A percentile compares a stretch with the other conserved stretches of the same genome.
phyloP scores from a whole-genome alignment of 768 basidiomycete genomes.

The Hygrocybe coccinea region DNA sequence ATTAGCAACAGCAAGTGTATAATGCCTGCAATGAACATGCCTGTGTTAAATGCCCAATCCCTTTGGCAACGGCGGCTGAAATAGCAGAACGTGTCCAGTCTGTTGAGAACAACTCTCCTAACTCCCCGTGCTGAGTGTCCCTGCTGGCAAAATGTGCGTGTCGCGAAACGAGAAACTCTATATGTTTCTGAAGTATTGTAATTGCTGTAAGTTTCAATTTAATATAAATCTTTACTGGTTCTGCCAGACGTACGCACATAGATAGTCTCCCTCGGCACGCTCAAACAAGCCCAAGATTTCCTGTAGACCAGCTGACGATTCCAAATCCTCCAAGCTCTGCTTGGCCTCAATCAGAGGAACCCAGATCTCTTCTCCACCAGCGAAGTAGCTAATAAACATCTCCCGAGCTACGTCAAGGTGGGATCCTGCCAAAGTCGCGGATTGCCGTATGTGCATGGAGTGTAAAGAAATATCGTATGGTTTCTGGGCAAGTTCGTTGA shows the following conservation, averaged over 20 bases:
- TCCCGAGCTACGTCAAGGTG: slow-evolving; percentile 60
- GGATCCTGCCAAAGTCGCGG: slow-evolving; percentile 51
- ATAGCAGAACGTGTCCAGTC: slow-evolving; percentile 59
- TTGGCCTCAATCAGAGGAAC: slow-evolving; percentile 59
- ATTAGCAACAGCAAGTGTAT: background rate
- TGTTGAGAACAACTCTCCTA: slow-evolving; percentile 57
- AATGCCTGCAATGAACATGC: slow-evolving; percentile 31
- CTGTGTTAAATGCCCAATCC: slow-evolving; percentile 57
- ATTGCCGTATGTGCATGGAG: slow-evolving; percentile 56
- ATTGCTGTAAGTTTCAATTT: slow-evolving; percentile 49
- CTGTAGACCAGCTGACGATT: slow-evolving; percentile 47
- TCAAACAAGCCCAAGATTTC: slow-evolving; percentile 59
- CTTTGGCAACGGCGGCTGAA: slow-evolving; percentile 49
- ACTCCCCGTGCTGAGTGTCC: slow-evolving; percentile 40
- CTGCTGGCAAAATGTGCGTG: slow-evolving; percentile 39
- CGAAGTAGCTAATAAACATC: slow-evolving; percentile 58
- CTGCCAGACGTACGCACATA: slow-evolving; percentile 52
- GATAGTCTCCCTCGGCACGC: slow-evolving; percentile 68
- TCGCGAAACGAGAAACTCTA: slow-evolving; percentile 51
- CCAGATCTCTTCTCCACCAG: slow-evolving; percentile 71
- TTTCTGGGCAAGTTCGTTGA: slow-evolving; percentile 53
- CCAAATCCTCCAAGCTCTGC: slow-evolving; percentile 43
- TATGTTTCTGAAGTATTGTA: slow-evolving; percentile 61
- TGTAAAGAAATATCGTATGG: slow-evolving; percentile 64
- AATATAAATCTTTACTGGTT: slow-evolving; percentile 12